Base-by-base conservation (phyloP, 202 grass and related monocot species). In the Zizania palustris region DNA sequence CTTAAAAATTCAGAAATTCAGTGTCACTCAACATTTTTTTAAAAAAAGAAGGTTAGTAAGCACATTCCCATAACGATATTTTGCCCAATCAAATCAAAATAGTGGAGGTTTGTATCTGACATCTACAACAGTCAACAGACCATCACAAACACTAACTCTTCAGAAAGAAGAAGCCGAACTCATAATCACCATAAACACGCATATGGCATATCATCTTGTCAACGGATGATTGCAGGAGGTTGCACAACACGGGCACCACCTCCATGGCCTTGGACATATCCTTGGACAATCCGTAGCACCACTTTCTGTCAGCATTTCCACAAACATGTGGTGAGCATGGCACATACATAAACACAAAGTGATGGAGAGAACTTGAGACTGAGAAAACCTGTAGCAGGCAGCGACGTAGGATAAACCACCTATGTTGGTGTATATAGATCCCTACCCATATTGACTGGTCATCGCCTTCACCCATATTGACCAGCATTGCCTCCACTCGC, bases 211-310 rank as follows among this genome's bases (percentile, higher is more conserved):
- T 84, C 82, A 63, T 65, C 60, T 78, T 69, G 44, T 87, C 84
- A 36, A 72, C 7, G 14, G 66, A n/a, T n/a, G n/a, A 85, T 59
- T 87, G 78, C 35, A 93, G 78, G 76, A 93, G 74, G 73, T 60
- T 71, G 80, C 83, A 89, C 58, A 93, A 69, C 49, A 42, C 46
- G 3, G 86, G 86, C 38, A 80, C 71, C 1, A 77, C 76, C 33
- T 93, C 86, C 80, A 87, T 81, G 19, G 78, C 83, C 61, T 63
- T 84, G 11, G 73, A 3, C 0, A 40, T 74, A 45, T 83, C 37
- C 28, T 33, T 18, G 40, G 57, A 93, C 58, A 8, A 88, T 84
- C 45, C 48, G 33, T 19, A 89, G 72, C 7, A 69, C 90, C 20
- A 79, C 57, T 82, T 77, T 83, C 90, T 93, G 73, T 20, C 43